Evolutionary conservation across 106 monocot genomes (phyloP).

Genomic region (Apostasia shenzhenica): DNA sequence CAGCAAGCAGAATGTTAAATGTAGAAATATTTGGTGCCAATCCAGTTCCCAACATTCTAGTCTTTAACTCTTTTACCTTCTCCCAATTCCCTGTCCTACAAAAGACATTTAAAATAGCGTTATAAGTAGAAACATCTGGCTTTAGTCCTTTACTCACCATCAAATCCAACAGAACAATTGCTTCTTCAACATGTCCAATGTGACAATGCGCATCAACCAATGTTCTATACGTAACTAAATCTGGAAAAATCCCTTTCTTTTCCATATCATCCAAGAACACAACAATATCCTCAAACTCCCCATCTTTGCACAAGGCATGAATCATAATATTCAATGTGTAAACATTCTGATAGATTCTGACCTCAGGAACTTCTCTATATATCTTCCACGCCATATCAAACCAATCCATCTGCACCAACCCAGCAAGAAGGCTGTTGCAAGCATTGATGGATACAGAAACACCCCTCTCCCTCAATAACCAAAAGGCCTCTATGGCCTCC

Average conservation of each 20-base stretch:
- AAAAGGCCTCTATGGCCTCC: conserved; percentile 73
- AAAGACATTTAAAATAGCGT: conserved; percentile 73
- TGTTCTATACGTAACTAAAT: conserved; percentile 79
- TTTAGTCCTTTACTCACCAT: conserved; percentile 60
- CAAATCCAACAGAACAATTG: conserved; percentile 33
- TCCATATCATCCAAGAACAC: conserved; percentile 70
- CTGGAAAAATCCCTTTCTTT: conserved; percentile 59
- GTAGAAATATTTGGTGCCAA: conserved; percentile 45
- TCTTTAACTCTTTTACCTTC: conserved; percentile 39
- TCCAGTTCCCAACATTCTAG: conserved; percentile 30
- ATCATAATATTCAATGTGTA: conserved; percentile 89
- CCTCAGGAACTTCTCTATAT: conserved; percentile 37
- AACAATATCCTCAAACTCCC: conserved; percentile 34
- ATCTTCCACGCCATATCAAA: conserved; percentile 50
- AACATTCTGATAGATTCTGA: conserved; percentile 38
- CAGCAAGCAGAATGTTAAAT: conserved; percentile 68
- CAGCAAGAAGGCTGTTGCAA: conserved; percentile 70
- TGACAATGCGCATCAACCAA: conserved; percentile 64
- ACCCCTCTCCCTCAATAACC: conserved; percentile 29
- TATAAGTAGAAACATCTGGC: conserved; percentile 59
- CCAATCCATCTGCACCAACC: conserved; percentile 64
- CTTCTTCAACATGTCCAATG: conserved; percentile 39
- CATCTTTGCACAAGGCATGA: conserved; percentile 64
- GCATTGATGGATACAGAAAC: conserved; percentile 52
- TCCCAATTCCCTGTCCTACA: conserved; percentile 35